These are phyloP conservation scores for Tephrocybe rancida DNA, from an alignment of 768 basidiomycete species.

Conservation along the genomic window DNA sequence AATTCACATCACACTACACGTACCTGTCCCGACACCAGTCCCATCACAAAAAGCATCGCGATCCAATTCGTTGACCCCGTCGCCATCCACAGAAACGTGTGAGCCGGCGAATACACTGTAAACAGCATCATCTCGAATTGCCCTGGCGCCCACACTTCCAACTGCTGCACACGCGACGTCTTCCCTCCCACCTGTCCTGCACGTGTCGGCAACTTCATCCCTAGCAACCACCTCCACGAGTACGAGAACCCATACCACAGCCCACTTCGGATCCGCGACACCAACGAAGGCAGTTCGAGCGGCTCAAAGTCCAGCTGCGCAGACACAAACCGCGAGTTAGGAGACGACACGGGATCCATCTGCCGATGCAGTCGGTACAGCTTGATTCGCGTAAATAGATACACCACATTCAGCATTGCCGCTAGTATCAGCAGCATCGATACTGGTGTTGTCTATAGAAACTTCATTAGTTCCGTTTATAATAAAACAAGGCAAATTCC, in stretches of 20 bases:
- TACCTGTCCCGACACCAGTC: constrained; percentile 65
- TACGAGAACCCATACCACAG: constrained; percentile 56
- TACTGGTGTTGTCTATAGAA: constrained; percentile 58
- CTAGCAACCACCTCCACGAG: constrained; percentile 69
- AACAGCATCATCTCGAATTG: constrained; percentile 72
- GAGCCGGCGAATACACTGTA: constrained; percentile 77
- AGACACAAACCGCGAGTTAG: constrained; percentile 67
- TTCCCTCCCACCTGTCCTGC: constrained; percentile 39
- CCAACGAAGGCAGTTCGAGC: constrained; percentile 45
- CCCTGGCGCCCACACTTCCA: constrained; percentile 79
- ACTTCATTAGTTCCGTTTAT: constrained; percentile 25
- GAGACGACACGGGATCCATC: constrained; percentile 67
- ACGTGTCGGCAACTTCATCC: constrained; percentile 50
- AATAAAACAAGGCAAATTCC: neutral
- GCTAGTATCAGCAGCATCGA: constrained; percentile 55
- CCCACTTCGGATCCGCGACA: constrained; percentile 41
- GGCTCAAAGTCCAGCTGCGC: constrained; percentile 51
- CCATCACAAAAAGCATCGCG: constrained; percentile 69
- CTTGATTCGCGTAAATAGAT: constrained; percentile 70
- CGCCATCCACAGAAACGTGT: constrained; percentile 73
- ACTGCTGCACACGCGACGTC: constrained; percentile 64
- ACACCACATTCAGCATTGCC: constrained; percentile 62
- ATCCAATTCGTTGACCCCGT: constrained; percentile 78
- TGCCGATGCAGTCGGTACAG: constrained; percentile 70
- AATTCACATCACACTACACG: constrained; percentile 14